Conservation (phyloP, 2,329 filamentous ascomycete species). For the Sarocladium kiliense region DNA sequence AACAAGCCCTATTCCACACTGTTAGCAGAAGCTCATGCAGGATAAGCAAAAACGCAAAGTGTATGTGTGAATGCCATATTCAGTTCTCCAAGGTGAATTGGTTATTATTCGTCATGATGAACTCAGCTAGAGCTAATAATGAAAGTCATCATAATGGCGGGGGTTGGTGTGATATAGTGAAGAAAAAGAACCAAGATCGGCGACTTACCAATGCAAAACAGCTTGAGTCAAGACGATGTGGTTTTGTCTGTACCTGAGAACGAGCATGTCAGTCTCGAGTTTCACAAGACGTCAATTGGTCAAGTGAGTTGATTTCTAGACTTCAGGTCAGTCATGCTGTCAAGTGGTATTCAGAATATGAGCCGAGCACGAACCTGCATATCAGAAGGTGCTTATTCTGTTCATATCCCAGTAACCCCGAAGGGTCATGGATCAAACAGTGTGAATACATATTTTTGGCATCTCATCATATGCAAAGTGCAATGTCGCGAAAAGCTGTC, state of each 20-base stretch:
- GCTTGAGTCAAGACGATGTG: no score
- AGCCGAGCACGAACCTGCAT: constrained; percentile 30
- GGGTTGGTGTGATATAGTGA: not conserved
- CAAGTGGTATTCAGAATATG: not conserved
- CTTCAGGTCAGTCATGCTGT: not conserved
- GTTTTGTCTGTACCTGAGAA: not conserved
- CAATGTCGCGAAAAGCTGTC: not conserved
- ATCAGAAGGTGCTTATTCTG: constrained; percentile 49
- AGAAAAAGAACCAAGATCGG: not conserved
- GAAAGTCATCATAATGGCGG: constrained; percentile 44
- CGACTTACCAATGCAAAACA: constrained; percentile 13
- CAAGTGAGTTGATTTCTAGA: not conserved
- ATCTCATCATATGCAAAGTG: constrained; percentile 39
- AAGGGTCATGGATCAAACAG: constrained; percentile 47
- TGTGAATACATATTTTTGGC: constrained; percentile 48
- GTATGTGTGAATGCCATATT: constrained; percentile 21
- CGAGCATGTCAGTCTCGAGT: not conserved
- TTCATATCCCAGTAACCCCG: constrained; percentile 43
- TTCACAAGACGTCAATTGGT: not conserved
- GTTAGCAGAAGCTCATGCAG: not conserved
- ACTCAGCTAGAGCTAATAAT: constrained; percentile 47
- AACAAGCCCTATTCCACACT: not conserved
- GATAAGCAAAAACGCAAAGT: not conserved
- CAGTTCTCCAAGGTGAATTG: constrained; percentile 61
- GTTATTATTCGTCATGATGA: constrained; percentile 47